Base-by-base conservation (phyloP, 83 land plant species). In the Thuja plicata region DNA sequence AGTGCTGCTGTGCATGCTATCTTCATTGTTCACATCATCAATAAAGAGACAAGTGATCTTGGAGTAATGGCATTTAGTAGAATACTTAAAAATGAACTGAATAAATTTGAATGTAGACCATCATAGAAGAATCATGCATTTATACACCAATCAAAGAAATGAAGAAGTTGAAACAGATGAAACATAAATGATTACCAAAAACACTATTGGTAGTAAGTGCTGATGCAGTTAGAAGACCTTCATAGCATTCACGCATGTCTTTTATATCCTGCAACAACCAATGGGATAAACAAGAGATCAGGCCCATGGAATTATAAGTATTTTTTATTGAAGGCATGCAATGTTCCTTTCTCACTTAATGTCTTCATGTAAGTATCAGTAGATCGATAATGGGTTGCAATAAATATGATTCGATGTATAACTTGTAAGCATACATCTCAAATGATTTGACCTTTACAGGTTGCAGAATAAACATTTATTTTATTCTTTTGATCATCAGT, bases 141-240 rank as follows among this genome's bases (percentile, higher is more conserved):
- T 45, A 24, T 45, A 30, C 3, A 45, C 57, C 19, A n/a, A 84
- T 48, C 48, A 84, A 84, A 84, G 71, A 84, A 34, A 11, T 74
- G 86, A 37, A 84, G 38, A 84, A 82, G 16, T n/a, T 32, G 1
- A 48, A 84, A 84, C 37, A 46, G 50, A 84, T 84, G 57, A 83
- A 45, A 30, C 46, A 30, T 34, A 43, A 13, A 76, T 30, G 79
- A 40, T 24, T 92, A 95, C 96, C 96, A 90, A 89, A 92, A 74
- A 93, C 96, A 92, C 93, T 91, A 86, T 95, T 95, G 34, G 96
- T 89, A 38, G 96, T 91, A 2, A 92, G 93, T 74, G 95, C 95
- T 66, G 96, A 95, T 38, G 95, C 95, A 84, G 93, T 89, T 32
- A 95, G 90, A 85, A 95, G 92, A 84, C 94, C 89, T 88, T 95